Evolutionary conservation across 768 basidiomycete genomes (phyloP), one percentile per base, ranked within the genome.

Genomic region (Trametes cubensis): DNA sequence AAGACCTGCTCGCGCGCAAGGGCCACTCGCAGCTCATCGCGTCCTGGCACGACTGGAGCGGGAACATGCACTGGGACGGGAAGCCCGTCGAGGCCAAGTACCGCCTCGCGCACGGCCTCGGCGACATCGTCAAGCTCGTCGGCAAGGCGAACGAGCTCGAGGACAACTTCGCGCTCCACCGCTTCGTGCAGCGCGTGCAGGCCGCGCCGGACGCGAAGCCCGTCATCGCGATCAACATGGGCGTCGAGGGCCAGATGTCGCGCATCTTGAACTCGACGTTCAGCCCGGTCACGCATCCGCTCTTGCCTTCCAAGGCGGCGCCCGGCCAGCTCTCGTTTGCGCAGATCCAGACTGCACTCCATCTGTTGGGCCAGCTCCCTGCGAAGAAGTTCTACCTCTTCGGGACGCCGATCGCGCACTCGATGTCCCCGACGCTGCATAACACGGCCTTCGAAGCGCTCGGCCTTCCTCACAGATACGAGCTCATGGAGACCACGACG

Each of bases 11-110:
- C 26, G 68, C 77, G 14, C 79, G 77, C 55, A 96, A 94, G 72
- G 87, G 92, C 0, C 69, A 75, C 42, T 90, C 94, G 0, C 81
- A 88, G 66, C 84, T 98, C 69, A 88, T 99, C 60, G 91, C 94
- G 0, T 97, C 95, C 6, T 97, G 89, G 87, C 96, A 98, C 71
- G 95, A 99, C 69, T 95, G 91, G 89, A 87, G 85, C 46, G 95
- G 96, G 3, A 78, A 80, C 14, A 80, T 95, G 78, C 83, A 83
- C 66, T 99, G 96, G 96, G 82, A 86, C 65, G 80, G 88, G 18
- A 74, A 82, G 6, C 72, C 79, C 25, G 85, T 90, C 47, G 82
- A 84, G 67, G 83, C 86, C 60, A 90, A 89, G 70, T 92, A 91
- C 72, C 80, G 81, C 25, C 67, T 83, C 26, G 92, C 91, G 1